phyloP scores from a whole-genome alignment of 2,329 filamentous ascomycete genomes.

The Aphanocladium album region DNA sequence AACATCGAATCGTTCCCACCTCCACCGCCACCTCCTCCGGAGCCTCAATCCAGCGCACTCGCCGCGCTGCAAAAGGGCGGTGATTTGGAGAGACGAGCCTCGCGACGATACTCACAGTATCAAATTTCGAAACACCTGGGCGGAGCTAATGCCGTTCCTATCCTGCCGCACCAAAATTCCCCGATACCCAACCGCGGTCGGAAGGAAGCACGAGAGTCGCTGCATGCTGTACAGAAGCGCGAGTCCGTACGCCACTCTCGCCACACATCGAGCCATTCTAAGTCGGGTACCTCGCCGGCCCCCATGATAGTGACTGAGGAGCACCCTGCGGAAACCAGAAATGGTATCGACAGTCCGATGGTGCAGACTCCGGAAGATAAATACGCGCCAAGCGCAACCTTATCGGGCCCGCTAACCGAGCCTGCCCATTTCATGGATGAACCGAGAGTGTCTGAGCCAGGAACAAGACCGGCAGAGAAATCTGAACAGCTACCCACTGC shows the following conservation, averaged over 20 bases:
- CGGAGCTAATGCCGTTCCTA: conserved; percentile 74
- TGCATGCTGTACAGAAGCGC: conserved; percentile 60
- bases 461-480: conserved; percentile 1
- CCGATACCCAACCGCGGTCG: conserved; percentile 81
- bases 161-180: conserved; percentile 77
- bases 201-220: conserved; percentile 73
- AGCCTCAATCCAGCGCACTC: conserved; percentile 82
- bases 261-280: conserved; percentile 42
- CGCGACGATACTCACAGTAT: conserved; percentile 89
- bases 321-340: conserved; percentile 14
- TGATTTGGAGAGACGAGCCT: conserved; percentile 87
- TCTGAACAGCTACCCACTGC: conserved; percentile 17
- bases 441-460: conserved; percentile 9
- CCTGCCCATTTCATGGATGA: conserved; percentile 14
- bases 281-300: conserved; percentile 46
- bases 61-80: conserved; percentile 87
- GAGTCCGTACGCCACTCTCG: conserved; percentile 48
- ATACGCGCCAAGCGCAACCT: conserved; percentile 50
- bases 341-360: conserved; percentile 16
- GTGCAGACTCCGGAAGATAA: conserved; percentile 64
- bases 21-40: conserved; percentile 61
- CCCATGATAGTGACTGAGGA: conserved; percentile 62
- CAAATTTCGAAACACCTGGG: conserved; percentile 95
- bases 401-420: conserved; percentile 53
- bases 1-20: conserved; percentile 64